Percentiles rank a stretch among this genome's conserved stretches.
Evolutionary conservation across 305 asterid species (phyloP).

Genomic region (Fraxinus xanthoxyloides): DNA sequence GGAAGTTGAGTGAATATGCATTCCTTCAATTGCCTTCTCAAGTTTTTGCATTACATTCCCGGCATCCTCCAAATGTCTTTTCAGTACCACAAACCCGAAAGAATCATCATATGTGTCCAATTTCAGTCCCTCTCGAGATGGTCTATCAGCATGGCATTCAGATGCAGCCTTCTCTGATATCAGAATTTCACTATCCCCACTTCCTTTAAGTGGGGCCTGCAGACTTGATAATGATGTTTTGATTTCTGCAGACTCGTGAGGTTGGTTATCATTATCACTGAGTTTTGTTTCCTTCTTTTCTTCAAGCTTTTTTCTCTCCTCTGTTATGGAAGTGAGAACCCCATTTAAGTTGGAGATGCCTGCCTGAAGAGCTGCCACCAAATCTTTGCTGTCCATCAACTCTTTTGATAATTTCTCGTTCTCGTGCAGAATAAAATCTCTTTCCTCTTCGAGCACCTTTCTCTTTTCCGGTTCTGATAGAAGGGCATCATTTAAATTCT

Average conservation of each 20-base stretch:
- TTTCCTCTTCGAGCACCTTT: conserved; percentile 51
- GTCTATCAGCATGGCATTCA: conserved; percentile 9
- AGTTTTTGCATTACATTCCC: conserved; percentile 50
- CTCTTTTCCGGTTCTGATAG: conserved; percentile 49
- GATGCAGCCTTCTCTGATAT: conserved; percentile 27
- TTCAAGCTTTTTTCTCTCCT: conserved; percentile 53
- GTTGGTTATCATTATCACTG: conserved; percentile 48
- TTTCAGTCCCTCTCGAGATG: conserved; percentile 31
- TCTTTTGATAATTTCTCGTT: conserved; percentile 50
- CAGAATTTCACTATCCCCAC: conserved; percentile 27
- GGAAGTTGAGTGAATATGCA: conserved; percentile 53
- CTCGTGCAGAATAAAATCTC: conserved; percentile 38
- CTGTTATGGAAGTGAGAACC: conserved; percentile 37
- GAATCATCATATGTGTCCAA: conserved; percentile 35
- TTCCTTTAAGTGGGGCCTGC: conserved; percentile 45
- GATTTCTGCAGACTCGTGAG: conserved; percentile 41
- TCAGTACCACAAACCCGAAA: conserved; percentile 45
- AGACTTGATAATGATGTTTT: conserved; percentile 40
- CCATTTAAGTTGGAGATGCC: conserved; percentile 49
- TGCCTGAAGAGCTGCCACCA: conserved; percentile 52
- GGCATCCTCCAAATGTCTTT: conserved; percentile 59
- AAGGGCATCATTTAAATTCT: conserved; percentile 37
- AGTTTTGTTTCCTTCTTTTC: conserved; percentile 45
- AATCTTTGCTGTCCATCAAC: conserved; percentile 38
- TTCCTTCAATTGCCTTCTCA: conserved; percentile 61